These are phyloP conservation scores for Botrytis fragariae DNA, from an alignment of 2,329 filamentous ascomycete species.

Conservation along the genomic window DNA sequence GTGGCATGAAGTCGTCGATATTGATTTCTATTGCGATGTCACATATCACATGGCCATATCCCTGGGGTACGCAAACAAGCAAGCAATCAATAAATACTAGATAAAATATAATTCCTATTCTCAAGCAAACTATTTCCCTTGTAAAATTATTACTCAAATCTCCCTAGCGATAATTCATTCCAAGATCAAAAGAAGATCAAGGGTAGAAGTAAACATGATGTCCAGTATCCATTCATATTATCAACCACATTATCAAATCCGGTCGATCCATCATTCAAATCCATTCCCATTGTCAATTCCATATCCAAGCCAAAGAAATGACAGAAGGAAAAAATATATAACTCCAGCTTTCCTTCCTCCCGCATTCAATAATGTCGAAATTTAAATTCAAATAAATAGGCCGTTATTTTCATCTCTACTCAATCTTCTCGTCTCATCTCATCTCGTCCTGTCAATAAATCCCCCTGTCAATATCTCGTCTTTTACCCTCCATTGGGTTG, in stretches of 20 bases:
- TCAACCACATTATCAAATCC: background rate
- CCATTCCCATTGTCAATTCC: background rate
- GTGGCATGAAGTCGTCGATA: background rate
- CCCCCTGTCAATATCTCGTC: background rate
- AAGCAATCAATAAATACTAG: background rate
- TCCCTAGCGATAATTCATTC: background rate
- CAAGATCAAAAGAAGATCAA: background rate
- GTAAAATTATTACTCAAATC: background rate
- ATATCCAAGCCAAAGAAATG: background rate
- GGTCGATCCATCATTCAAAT: background rate
- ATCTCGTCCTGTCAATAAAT: background rate
- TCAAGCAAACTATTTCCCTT: background rate
- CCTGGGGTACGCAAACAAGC: background rate
- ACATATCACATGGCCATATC: background rate
- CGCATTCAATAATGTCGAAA: background rate
- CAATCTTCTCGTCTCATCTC: background rate
- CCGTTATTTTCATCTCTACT: background rate
- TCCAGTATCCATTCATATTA: background rate
- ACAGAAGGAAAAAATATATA: background rate
- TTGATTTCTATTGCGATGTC: background rate
- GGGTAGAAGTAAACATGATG: background rate
- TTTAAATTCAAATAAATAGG: background rate
- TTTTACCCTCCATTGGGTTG: background rate
- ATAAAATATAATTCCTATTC: background rate
- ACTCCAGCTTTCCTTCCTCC: background rate